A percentile compares a stretch with the other conserved stretches of the same genome.
Evolutionary conservation across 225 moss, liverwort and hornwort genomes (phyloP).

Genomic region (Antitrichia curtipendula): DNA sequence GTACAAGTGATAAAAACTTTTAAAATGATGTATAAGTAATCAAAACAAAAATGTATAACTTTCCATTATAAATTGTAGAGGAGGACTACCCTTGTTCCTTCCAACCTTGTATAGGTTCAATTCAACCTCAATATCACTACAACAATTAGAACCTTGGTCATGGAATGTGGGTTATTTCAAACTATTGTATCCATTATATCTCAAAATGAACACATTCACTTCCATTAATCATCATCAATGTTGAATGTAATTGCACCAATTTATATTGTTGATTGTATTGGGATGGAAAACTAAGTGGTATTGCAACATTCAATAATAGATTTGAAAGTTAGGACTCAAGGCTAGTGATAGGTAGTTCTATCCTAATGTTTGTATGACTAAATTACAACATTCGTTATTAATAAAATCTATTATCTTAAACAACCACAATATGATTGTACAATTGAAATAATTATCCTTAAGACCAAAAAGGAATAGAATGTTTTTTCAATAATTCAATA

Average conservation of each 20-base stretch:
- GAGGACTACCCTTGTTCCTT: too few species aligned
- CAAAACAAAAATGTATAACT: too few species aligned
- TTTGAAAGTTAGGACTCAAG: background rate
- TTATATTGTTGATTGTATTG: background rate
- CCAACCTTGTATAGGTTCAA: too few species aligned
- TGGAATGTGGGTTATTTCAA: too few species aligned
- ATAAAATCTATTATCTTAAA: background rate
- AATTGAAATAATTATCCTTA: background rate
- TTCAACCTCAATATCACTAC: too few species aligned
- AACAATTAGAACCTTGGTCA: too few species aligned
- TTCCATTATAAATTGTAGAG: too few species aligned
- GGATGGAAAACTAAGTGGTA: background rate
- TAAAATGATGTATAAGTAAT: too few species aligned
- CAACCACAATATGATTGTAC: background rate
- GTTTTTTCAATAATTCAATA: background rate
- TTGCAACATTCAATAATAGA: background rate
- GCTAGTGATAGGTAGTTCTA: background rate
- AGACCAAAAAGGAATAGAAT: fast-evolving
- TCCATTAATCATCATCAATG: background rate
- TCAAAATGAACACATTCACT: background rate
- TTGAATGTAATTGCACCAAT: background rate
- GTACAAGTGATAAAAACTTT: too few species aligned
- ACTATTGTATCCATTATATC: background rate
- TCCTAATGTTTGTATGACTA: background rate
- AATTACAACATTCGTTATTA: background rate